phyloP scores from a whole-genome alignment of 768 basidiomycete genomes.

The Pisolithus sp. region DNA sequence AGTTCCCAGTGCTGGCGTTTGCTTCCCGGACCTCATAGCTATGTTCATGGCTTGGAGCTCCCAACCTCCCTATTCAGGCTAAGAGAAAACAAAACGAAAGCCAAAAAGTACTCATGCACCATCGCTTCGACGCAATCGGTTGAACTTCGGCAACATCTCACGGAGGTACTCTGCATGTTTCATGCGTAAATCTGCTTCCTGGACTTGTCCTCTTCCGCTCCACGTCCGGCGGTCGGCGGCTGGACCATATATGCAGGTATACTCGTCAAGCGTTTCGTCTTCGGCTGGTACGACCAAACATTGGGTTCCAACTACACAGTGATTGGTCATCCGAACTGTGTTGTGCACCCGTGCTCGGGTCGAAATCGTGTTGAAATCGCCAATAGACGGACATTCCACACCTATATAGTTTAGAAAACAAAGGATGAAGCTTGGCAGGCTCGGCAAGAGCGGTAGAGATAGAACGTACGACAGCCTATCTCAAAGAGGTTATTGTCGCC shows the following conservation, averaged over 20 bases:
- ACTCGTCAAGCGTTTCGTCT: conserved; percentile 73
- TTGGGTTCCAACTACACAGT: conserved; percentile 78
- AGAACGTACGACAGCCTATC: conserved; percentile 78
- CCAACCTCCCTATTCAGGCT: too few species aligned
- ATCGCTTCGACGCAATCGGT: conserved; percentile 59
- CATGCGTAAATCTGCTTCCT: conserved; percentile 74
- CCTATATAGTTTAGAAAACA: conserved; percentile 38
- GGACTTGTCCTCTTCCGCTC: conserved; percentile 79
- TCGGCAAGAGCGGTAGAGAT: background rate
- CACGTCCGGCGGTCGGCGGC: conserved; percentile 68
- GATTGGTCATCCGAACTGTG: conserved; percentile 69
- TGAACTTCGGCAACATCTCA: conserved; percentile 90
- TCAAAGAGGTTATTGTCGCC: conserved; percentile 94
- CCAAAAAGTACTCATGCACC: conserved; percentile 32
- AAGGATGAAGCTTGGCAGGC: background rate
- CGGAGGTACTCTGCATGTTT: conserved; percentile 91
- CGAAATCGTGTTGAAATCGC: conserved; percentile 80
- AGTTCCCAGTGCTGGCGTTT: too few species aligned
- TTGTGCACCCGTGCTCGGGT: conserved; percentile 81
- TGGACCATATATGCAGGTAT: conserved; percentile 79
- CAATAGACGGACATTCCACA: conserved; percentile 80
- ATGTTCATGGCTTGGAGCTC: too few species aligned
- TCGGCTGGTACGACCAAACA: conserved; percentile 75
- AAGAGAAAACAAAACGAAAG: too few species aligned
- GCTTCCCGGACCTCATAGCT: too few species aligned